These are phyloP conservation scores for Plicaturopsis crispa DNA, from an alignment of 768 basidiomycete species.

Conservation along the genomic window DNA sequence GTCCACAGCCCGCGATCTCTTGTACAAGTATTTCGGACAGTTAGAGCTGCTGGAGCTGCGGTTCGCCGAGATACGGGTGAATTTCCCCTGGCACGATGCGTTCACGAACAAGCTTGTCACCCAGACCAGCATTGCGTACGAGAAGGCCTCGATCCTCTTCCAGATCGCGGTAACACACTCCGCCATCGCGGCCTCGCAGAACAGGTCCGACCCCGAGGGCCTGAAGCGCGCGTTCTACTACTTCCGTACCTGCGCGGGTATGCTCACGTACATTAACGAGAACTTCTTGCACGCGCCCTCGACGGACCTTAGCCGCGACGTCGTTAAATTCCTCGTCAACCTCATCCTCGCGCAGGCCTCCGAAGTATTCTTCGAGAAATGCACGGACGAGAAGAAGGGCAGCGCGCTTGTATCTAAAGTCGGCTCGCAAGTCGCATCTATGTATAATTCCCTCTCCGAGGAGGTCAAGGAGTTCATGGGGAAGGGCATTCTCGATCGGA, in stretches of 20 bases:
- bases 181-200: constrained; percentile 80
- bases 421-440: constrained; percentile 69
- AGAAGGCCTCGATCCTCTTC: constrained; percentile 96
- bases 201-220: constrained; percentile 84
- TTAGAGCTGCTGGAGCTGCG: constrained; percentile 94
- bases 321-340: constrained; percentile 88
- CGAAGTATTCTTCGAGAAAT: constrained; percentile 94
- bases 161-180: constrained; percentile 94
- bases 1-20: constrained; percentile 70
- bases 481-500: constrained; percentile 90
- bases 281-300: constrained; percentile 98
- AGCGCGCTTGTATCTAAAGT: constrained; percentile 75
- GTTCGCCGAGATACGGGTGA: constrained; percentile 93
- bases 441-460: constrained; percentile 80
- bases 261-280: constrained; percentile 98
- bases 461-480: constrained; percentile 96
- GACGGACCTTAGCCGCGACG: constrained; percentile 89
- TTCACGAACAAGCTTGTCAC: constrained; percentile 92
- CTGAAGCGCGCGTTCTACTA: constrained; percentile 91
- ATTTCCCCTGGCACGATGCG: constrained; percentile 95
- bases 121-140: constrained; percentile 94
- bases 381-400: constrained; percentile 86
- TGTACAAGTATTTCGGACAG: constrained; percentile 99
- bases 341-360: constrained; percentile 90
- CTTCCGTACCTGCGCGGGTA: constrained; percentile 84